Conservation (phyloP, 108 stramenopile species). For the Cyclostephanos invisitatus region DNA sequence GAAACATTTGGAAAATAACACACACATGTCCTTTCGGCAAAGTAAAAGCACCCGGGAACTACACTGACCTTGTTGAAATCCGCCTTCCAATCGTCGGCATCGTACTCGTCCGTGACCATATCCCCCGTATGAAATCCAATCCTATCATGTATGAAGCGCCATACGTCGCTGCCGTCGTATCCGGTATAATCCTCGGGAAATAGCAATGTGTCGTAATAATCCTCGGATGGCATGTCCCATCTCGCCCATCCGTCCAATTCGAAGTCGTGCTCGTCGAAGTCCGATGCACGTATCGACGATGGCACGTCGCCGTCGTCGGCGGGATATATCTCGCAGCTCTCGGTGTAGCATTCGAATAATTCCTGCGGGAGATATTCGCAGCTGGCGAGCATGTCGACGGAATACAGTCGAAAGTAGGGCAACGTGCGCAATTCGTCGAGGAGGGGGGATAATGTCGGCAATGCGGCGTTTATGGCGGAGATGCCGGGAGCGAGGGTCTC, state of each 20-base stretch:
- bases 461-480: constrained; percentile 59
- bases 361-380: constrained; percentile 93
- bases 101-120: constrained; percentile 51
- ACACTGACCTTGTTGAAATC: constrained; percentile 73
- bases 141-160: constrained; percentile 83
- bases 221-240: constrained; percentile 90
- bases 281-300: constrained; percentile 40
- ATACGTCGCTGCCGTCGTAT: constrained; percentile 83
- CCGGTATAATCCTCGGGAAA: constrained; percentile 89
- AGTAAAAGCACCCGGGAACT: no score
- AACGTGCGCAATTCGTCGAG: constrained; percentile 54
- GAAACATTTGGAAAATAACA: no score
- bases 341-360: constrained; percentile 84
- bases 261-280: constrained; percentile 67
- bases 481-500: constrained; percentile 68
- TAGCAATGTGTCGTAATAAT: constrained; percentile 82
- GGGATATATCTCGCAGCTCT: constrained; percentile 90
- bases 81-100: constrained; percentile 86
- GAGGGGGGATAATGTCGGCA: constrained; percentile 50
- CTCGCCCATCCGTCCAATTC: constrained; percentile 89
- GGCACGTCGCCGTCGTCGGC: constrained; percentile 87
- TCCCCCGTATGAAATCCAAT: constrained; percentile 63
- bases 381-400: constrained; percentile 83
- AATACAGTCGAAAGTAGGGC: constrained; percentile 78
- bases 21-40: no score